Evolutionary conservation across 2,329 filamentous ascomycete genomes (phyloP), one percentile per base, ranked within the genome.

Genomic region (Chrysoporthe puriensis): DNA sequence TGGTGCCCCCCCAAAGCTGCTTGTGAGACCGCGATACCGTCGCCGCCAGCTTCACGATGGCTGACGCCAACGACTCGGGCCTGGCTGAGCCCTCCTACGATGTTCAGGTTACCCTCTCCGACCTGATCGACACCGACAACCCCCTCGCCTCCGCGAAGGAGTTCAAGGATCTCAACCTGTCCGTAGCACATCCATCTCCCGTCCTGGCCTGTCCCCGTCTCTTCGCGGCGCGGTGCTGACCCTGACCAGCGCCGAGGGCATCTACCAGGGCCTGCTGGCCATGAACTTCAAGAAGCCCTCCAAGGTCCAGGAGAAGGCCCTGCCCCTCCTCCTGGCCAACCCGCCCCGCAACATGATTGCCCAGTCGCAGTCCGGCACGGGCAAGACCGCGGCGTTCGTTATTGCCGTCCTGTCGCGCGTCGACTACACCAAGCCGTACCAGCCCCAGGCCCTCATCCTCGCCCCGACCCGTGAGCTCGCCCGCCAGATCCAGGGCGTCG

Each of bases 301-400:
- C 66, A 99, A 99, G 83, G 97, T 99, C 72, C 96, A 99, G 82
- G 96, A 97, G 79, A 93, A 91, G 73, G 96, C 96, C 1, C 86
- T 99, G 21, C 96, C 96, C 40, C 85, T 99, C 66, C 91, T 99
- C 76, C 87, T 99, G 71, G 83, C 87, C 73, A 85, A 97, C 76
- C 95, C 96, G n/a, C 91, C 95, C 0, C 86, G 86, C 72, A 98
- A 98, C 80, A 91, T 99, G 86, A 95, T 99, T 76, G 96, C 94
- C 3, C 96, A 99, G 81, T 99, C 96, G n/a, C 96, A 99, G 79
- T 99, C 96, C 2, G 96, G 96, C 73, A 99, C 96, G 26, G 96
- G 96, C 76, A 99, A 99, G 84, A 99, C 96, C 0, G 96, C 94
- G 26, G 96, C 96, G 32, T 99, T 99, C 78, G 92, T 96, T 58